phyloP scores from a whole-genome alignment of 2,329 filamentous ascomycete genomes.

The Akanthomyces uredinophilus region DNA sequence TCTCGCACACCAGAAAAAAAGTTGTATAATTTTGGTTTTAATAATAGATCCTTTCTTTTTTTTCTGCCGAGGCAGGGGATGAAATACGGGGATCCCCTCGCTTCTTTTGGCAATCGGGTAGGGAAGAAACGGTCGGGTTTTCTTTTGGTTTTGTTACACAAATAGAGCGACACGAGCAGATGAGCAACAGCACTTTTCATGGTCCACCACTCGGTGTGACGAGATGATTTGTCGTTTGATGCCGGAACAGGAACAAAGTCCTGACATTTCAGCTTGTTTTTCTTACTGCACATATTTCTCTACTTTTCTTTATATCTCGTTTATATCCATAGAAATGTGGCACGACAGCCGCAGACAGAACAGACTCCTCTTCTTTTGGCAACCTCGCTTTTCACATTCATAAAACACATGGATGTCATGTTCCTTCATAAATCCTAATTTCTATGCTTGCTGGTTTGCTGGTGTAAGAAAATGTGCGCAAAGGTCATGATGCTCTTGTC shows the following conservation, averaged over 20 bases:
- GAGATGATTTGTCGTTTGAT: background rate
- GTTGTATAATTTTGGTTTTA: slow-evolving; percentile 5
- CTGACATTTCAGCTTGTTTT: background rate
- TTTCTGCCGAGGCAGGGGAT: background rate
- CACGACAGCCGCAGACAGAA: background rate
- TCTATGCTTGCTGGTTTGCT: background rate
- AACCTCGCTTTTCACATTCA: background rate
- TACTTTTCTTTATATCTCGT: background rate
- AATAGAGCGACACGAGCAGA: slow-evolving; percentile 12
- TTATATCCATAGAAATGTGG: background rate
- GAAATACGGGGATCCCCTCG: background rate
- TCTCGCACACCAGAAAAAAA: background rate
- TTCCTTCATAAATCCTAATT: background rate
- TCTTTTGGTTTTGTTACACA: slow-evolving; percentile 15
- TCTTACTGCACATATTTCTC: background rate
- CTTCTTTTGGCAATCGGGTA: slow-evolving; percentile 5
- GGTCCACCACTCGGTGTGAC: too few species aligned
- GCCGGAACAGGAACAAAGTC: background rate
- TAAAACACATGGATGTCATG: background rate
- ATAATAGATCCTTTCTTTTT: slow-evolving; percentile 1
- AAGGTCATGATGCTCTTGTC: background rate
- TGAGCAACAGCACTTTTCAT: background rate
- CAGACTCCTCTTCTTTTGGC: slow-evolving; percentile 2
- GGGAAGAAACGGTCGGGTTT: background rate
- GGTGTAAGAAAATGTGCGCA: too few species aligned